Evolutionary conservation across 306 rosid species (phyloP), one percentile per base, ranked within the genome.

Genomic region (Datisca glomerata): DNA sequence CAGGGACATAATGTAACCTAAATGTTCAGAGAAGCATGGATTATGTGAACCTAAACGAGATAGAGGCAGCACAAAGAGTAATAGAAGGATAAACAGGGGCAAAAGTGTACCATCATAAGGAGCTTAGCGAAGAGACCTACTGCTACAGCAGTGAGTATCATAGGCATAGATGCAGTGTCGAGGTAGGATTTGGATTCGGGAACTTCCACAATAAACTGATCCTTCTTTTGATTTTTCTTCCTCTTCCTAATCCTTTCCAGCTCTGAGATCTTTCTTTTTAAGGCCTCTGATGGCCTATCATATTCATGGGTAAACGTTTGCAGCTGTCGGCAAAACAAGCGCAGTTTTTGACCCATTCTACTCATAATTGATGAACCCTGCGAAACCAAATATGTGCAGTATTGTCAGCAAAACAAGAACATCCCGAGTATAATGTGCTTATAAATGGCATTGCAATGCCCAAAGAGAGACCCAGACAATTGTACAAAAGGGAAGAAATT

Each of bases 121-220:
- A 78, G 75, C 60, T 78, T 83, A 31, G 93, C 89, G 13, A 68
- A 71, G 52, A 80, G 70, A 36, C 66, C 81, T 10, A 78, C 29
- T 24, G 79, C 97, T 1, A 71, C 86, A 7, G 64, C 80, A 18
- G 66, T 10, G 57, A 65, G 73, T 47, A 75, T 47, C 95, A 83
- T 72, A 36, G 95, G 93, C 72, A 83, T 48, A 27, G 95, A 54
- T 19, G 93, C 79, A 17, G 91, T 83, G 65, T 89, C 97, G 7
- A 89, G 85, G 59, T 49, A 80, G 12, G 85, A 52, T 18, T 43
- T 32, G 10, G 83, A 71, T 61, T 80, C 86, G 0, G 95, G 97
- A 44, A 83, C 73, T n/a, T 67, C 73, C 8, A 89, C 84, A 34
- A 80, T n/a, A 56, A 68, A 66, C 67, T 69, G 70, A 38, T 53